A percentile compares a stretch with the other conserved stretches of the same genome.
phyloP scores from a whole-genome alignment of 371 early-diverging fungal genomes.

The Smittium mucronatum region DNA sequence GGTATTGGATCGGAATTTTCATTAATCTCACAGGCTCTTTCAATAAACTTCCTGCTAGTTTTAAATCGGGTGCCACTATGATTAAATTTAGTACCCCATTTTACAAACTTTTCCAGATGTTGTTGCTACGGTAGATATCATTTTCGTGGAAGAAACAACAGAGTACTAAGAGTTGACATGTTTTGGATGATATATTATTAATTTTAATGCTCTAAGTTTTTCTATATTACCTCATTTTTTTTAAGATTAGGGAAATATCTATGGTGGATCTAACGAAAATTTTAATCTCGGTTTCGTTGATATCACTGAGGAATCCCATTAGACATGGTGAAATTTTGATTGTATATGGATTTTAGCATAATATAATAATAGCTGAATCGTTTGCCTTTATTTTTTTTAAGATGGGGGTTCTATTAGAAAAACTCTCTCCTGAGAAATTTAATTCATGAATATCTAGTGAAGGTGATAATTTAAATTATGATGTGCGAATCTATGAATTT shows the following conservation, averaged over 20 bases:
- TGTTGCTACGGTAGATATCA: background rate
- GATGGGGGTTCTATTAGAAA: background rate
- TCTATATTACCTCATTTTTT: background rate
- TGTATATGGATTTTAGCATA: background rate
- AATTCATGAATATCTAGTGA: background rate
- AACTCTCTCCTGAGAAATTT: background rate
- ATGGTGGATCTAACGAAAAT: background rate
- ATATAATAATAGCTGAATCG: background rate
- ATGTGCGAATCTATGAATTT: background rate
- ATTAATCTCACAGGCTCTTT: background rate
- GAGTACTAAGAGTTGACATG: background rate
- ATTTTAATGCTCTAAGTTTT: background rate
- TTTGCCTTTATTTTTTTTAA: background rate
- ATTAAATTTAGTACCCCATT: background rate
- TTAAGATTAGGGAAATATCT: background rate
- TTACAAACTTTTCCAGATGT: background rate
- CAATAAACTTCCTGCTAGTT: background rate
- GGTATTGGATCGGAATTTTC: background rate
- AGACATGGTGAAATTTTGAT: background rate
- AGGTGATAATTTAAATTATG: background rate
- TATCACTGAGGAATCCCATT: background rate
- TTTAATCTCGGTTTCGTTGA: background rate
- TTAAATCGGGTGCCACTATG: background rate
- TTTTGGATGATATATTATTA: background rate
- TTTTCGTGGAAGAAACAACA: background rate